These are phyloP conservation scores for Ophiocordyceps camponoti-rufipedis DNA, from an alignment of 2,329 filamentous ascomycete species.

Conservation along the genomic window DNA sequence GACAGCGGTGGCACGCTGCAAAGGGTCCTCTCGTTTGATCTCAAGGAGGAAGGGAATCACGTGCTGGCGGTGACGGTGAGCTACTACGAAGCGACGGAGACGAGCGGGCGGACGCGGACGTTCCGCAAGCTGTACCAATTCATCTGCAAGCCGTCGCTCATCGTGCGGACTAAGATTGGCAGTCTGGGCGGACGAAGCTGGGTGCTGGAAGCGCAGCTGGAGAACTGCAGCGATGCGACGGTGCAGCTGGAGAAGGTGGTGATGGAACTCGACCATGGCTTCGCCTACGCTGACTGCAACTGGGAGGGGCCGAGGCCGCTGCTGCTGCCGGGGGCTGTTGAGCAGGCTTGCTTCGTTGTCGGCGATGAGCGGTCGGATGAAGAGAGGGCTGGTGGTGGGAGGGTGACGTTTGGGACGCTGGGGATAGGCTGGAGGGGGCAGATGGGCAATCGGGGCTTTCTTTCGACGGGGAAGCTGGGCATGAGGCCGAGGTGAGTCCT, in stretches of 20 bases:
- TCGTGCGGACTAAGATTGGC: constrained; percentile 78
- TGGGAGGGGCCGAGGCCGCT: constrained; percentile 36
- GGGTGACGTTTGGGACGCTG: constrained; percentile 59
- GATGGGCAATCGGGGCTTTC: constrained; percentile 75
- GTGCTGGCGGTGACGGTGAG: constrained; percentile 85
- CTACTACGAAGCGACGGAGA: constrained; percentile 74
- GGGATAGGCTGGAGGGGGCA: constrained; percentile 76
- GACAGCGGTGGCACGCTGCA: constrained; percentile 53
- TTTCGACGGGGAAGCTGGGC: constrained; percentile 71
- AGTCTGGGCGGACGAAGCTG: constrained; percentile 38
- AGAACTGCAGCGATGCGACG: constrained; percentile 76
- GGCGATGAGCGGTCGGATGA: constrained; percentile 22
- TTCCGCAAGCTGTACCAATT: constrained; percentile 97
- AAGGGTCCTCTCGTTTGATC: constrained; percentile 64
- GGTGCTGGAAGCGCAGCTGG: constrained; percentile 82
- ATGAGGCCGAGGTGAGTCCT: constrained; percentile 15
- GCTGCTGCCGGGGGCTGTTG: constrained; percentile 42
- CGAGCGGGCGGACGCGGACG: constrained; percentile 54
- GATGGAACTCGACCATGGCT: constrained; percentile 32
- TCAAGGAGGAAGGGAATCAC: constrained; percentile 89
- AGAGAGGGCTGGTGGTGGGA: constrained; percentile 22
- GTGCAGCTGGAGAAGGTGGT: constrained; percentile 57
- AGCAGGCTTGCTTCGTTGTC: constrained; percentile 47
- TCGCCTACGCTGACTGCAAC: constrained; percentile 36
- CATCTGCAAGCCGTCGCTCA: constrained; percentile 73